Evolutionary conservation across 495 filamentous ascomycete species (phyloP).

Genomic region (Elaphomyces granulatus): DNA sequence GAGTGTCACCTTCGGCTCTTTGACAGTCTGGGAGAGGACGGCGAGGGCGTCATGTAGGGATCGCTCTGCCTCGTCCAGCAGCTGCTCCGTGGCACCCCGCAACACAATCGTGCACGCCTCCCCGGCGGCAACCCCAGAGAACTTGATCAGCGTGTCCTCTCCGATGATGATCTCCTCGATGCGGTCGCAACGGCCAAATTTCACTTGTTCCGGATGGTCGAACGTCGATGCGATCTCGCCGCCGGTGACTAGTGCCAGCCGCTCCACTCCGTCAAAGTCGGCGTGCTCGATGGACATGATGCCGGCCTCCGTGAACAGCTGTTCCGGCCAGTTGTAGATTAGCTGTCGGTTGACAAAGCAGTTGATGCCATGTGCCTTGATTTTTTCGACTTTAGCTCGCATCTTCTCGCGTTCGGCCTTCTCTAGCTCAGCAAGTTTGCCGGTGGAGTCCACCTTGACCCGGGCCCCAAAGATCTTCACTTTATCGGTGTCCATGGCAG

Average conservation of each 20-base stretch:
- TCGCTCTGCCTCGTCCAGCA: conserved; percentile 92
- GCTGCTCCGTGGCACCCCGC: conserved; percentile 88
- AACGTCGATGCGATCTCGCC: conserved; percentile 97
- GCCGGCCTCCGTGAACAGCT: conserved; percentile 93
- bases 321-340: conserved; percentile 99
- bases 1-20: conserved; percentile 84
- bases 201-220: conserved; percentile 92
- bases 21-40: conserved; percentile 92
- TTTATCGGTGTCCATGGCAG: conserved; percentile 98
- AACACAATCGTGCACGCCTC: conserved; percentile 95
- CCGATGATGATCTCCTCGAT: conserved; percentile 98
- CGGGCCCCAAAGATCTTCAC: conserved; percentile 98
- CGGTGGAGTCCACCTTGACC: conserved; percentile 84
- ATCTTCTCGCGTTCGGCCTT: conserved; percentile 98
- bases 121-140: conserved; percentile 89
- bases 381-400: conserved; percentile 96
- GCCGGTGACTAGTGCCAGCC: conserved; percentile 85
- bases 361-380: conserved; percentile 98
- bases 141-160: conserved; percentile 92
- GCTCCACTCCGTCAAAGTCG: conserved; percentile 96
- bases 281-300: conserved; percentile 98
- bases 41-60: conserved; percentile 93
- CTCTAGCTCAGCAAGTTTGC: conserved; percentile 92
- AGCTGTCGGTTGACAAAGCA: conserved; percentile 98
- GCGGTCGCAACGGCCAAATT: conserved; percentile 85